Percentiles rank a stretch among this genome's conserved stretches.
Evolutionary conservation across 139 green algal species (phyloP).

Genomic region (Chlamydomonas sp.): DNA sequence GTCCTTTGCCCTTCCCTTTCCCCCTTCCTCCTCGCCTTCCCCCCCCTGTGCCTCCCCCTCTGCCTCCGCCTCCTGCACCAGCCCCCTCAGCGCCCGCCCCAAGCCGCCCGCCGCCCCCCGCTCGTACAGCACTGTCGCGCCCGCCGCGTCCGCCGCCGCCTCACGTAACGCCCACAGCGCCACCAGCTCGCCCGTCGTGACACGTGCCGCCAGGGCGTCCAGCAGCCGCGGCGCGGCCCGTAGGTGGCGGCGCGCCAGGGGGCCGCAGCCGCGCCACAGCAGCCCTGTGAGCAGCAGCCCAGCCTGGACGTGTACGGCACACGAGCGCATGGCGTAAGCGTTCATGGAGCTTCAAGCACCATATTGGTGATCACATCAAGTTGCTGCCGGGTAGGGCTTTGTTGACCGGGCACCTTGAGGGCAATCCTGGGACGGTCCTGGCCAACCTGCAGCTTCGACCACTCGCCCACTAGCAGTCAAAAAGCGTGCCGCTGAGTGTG

Average conservation of each 20-base stretch:
- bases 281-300: constrained; percentile 10
- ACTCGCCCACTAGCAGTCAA: too few species aligned
- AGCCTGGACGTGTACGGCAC: neutral
- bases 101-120: neutral
- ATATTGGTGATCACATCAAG: too few species aligned
- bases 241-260: neutral
- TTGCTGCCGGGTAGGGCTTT: too few species aligned
- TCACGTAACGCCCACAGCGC: constrained; percentile 24
- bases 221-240: neutral
- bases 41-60: neutral
- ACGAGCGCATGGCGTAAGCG: neutral
- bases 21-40: neutral
- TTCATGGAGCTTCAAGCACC: too few species aligned
- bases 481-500: too few species aligned
- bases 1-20: neutral
- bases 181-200: neutral
- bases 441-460: too few species aligned
- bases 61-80: neutral
- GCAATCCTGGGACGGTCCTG: too few species aligned
- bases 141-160: neutral
- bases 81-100: neutral
- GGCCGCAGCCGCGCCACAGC: constrained; percentile 7
- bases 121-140: neutral
- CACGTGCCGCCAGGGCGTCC: neutral
- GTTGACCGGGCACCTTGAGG: too few species aligned